Evolutionary conservation across 2,329 filamentous ascomycete genomes (phyloP).

Genomic region (Arthroderma sp.): DNA sequence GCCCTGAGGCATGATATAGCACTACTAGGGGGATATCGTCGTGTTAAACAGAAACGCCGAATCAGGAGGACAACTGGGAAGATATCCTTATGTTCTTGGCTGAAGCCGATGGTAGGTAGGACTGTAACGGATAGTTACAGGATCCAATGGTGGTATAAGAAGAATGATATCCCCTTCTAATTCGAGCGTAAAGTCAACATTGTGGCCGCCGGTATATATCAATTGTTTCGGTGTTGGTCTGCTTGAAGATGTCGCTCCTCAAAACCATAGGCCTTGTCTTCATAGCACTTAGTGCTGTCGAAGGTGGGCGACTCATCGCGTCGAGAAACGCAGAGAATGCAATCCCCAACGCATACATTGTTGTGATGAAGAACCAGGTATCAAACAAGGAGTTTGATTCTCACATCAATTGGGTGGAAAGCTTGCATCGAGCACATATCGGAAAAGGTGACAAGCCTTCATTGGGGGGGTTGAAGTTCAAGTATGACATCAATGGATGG

Average conservation of each 20-base stretch:
- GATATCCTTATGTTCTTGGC: too few relatives aligned
- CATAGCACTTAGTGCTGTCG: background rate
- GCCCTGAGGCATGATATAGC: too few relatives aligned
- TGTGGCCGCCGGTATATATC: too few relatives aligned
- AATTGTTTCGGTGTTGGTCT: background rate
- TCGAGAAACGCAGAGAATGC: slow-evolving; percentile 4
- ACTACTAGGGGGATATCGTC: too few relatives aligned
- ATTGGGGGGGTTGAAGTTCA: slow-evolving; percentile 4
- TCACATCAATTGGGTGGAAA: slow-evolving; percentile 7
- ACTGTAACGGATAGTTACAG: too few relatives aligned
- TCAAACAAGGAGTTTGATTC: slow-evolving; percentile 5
- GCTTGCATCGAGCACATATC: slow-evolving; percentile 3
- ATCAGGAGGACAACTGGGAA: too few relatives aligned
- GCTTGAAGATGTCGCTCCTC: background rate
- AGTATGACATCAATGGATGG: slow-evolving; percentile 9
- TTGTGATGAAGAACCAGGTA: slow-evolving; percentile 9
- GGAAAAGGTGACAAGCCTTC: background rate
- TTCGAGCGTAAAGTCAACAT: too few relatives aligned
- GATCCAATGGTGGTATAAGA: too few relatives aligned
- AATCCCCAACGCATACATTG: slow-evolving; percentile 7
- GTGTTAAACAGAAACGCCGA: too few relatives aligned
- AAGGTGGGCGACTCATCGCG: slow-evolving; percentile 5
- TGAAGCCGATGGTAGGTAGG: too few relatives aligned
- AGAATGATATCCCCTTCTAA: too few relatives aligned
- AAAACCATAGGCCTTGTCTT: background rate